These are phyloP conservation scores for Colletotrichum eremochloae DNA, from an alignment of 2,329 filamentous ascomycete genomes.

Conservation along the genomic window DNA sequence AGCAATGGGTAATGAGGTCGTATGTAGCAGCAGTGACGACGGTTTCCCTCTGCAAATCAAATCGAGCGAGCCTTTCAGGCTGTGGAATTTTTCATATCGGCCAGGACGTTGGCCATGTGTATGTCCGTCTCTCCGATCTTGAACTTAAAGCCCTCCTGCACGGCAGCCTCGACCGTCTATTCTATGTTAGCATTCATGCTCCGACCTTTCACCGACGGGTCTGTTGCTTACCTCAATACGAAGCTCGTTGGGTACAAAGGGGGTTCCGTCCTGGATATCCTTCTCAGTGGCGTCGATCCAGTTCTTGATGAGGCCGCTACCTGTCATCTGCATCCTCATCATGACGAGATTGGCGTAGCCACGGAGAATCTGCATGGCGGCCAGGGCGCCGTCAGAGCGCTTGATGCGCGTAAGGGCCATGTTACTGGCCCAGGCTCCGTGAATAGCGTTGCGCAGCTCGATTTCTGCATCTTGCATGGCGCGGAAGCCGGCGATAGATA, in stretches of 20 bases:
- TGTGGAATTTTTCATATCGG: not conserved
- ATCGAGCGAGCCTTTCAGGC: not conserved
- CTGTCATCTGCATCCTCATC: not conserved
- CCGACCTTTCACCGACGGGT: not conserved
- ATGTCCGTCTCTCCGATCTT: not conserved
- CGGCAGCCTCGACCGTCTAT: not conserved
- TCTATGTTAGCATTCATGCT: not conserved
- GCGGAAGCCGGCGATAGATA: not conserved
- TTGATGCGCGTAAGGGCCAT: not conserved
- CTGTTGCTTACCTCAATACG: conserved; percentile 3
- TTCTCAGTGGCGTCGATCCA: conserved; percentile 16
- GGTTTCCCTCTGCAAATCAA: too few species aligned
- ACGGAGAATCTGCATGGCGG: conserved; percentile 3
- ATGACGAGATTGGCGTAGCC: conserved; percentile 2
- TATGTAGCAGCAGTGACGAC: not conserved
- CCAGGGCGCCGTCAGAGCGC: not conserved
- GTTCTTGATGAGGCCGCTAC: not conserved
- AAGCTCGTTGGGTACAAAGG: not conserved
- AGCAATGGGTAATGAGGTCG: not conserved
- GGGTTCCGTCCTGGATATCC: not conserved
- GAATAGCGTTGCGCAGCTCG: not conserved
- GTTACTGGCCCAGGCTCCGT: conserved; percentile 1
- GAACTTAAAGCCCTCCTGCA: not conserved
- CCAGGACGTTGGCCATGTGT: not conserved
- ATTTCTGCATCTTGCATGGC: not conserved